Base-by-base conservation (phyloP, 2,329 filamentous ascomycete genomes). In the Fusarium ramigenum region DNA sequence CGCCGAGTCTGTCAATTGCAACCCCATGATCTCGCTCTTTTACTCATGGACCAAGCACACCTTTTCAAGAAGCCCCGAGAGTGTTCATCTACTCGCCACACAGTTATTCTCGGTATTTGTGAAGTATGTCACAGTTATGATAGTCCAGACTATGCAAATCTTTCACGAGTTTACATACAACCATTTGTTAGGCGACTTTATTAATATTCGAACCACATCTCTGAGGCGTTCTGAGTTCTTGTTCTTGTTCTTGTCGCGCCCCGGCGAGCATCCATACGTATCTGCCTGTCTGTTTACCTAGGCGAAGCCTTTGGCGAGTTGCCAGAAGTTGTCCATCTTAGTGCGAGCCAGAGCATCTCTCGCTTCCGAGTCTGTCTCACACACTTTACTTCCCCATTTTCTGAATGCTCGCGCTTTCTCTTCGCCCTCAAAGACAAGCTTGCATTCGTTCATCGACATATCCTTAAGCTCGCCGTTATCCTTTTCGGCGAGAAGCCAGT, bases 321-420 rank as follows among this genome's bases (percentile, higher is more conserved):
- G 92, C 96, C 96, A 99, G 79, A 99, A 96, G 78, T 93, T 97
- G 77, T 98, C 96, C 88, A 98, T 93, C 86, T 97, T 98, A 10
- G 91, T 90, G 75, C 94, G 89, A 18, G 90, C 85, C 70, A 99
- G 83, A 28, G 92, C 87, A 76, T 97, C 94, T 80, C 93, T 92
- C 9, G 96, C 96, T 79, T 97, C 93, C 16, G 91, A 89, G 80
- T 99, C 96, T 5, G 93, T 96, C 83, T 98, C 96, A 82, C 95
- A 97, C n/a, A 96, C 91, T 80, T 94, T 93, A 71, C 92, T 95
- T 6, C 93, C 88, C 93, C 96, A 98, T 79, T 94, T 95, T 74
- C 93, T 91, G 81, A 98, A 99, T 0, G 87, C 90, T 56, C 93
- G 88, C 37, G 88, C 85, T 81, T 96, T 96, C 80, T 93, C 88